Conservation (phyloP, 2,329 filamentous ascomycete species). For the Myotisia sp. region DNA sequence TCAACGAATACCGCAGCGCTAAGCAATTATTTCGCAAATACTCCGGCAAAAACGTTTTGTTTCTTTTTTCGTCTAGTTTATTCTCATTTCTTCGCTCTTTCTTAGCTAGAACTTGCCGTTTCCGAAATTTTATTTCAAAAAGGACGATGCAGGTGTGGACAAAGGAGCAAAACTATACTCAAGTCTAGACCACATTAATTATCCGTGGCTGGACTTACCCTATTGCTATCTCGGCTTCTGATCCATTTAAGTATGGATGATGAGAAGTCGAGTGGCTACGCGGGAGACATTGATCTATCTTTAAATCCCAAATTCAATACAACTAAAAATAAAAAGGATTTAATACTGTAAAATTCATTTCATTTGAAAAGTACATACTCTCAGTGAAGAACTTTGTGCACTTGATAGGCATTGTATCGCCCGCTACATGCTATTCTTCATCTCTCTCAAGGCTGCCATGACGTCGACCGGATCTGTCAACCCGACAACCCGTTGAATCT, state of each 20-base stretch:
- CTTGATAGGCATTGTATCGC: neutral
- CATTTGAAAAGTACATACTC: neutral
- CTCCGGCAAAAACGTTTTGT: no score
- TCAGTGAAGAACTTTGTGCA: neutral
- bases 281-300: no score
- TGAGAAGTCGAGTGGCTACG: conserved; percentile 27
- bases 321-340: no score
- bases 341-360: neutral
- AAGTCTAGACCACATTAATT: conserved; percentile 14
- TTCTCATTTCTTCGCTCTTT: conserved; percentile 2
- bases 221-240: conserved; percentile 26
- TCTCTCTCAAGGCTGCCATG: conserved; percentile 70
- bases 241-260: conserved; percentile 34
- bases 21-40: no score
- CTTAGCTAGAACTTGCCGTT: conserved; percentile 43
- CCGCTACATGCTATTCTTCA: conserved; percentile 48
- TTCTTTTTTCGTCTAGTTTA: no score
- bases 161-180: conserved; percentile 41
- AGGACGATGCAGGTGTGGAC: conserved; percentile 45
- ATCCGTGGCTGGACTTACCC: conserved; percentile 19
- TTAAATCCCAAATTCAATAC: no score
- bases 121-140: conserved; percentile 33
- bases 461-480: conserved; percentile 68
- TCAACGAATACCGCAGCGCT: no score
- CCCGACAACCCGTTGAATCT: conserved; percentile 70